Base-by-base conservation (phyloP, 768 basidiomycete genomes). In the Boletus speciosus region DNA sequence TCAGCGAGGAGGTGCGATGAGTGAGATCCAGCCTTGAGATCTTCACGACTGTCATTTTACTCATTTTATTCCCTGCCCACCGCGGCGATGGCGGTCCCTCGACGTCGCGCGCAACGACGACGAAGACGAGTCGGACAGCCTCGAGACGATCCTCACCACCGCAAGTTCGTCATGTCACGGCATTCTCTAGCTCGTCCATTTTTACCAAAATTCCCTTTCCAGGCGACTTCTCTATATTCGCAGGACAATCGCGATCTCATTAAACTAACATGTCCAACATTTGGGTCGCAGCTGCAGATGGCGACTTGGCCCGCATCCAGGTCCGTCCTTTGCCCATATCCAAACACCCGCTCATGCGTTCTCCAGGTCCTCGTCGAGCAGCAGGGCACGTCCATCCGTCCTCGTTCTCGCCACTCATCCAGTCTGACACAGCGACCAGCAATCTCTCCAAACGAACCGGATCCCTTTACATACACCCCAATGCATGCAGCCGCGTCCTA, bases 401-500 rank as follows among this genome's bases (percentile, higher is more conserved):
- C 44, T 52, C 36, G 47, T 56, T 61, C 51, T 61, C 62, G 55
- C 49, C 61, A 60, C 52, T 56, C 65, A 60, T 56, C 45, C 66
- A 5, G 15, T 19, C 69, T 71, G 65, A 67, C 66, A 67, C 64
- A 62, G 64, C 49, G 64, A 61, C 59, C 69, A 83, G 83, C 77
- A 38, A 63, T 84, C 39, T 86, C 85, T 38, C 85, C 90, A 34
- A 92, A 93, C 61, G 74, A 70, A 15, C 84, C 86, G 6, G 90
- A 93, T 64, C 64, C 68, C 7, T 77, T 79, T 74, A 88, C 89
- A 32, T 93, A 93, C 70, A 93, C 90, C 0, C 89, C 90, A 35
- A 90, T 93, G 88, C 93, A 97, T 71, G 94, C 94, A 16, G 93
- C 94, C 14, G 93, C 94, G 1, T 96, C 93, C 1, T 97, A 96